phyloP scores from a whole-genome alignment of 2,329 filamentous ascomycete species.

The Exserohilum rostratum region DNA sequence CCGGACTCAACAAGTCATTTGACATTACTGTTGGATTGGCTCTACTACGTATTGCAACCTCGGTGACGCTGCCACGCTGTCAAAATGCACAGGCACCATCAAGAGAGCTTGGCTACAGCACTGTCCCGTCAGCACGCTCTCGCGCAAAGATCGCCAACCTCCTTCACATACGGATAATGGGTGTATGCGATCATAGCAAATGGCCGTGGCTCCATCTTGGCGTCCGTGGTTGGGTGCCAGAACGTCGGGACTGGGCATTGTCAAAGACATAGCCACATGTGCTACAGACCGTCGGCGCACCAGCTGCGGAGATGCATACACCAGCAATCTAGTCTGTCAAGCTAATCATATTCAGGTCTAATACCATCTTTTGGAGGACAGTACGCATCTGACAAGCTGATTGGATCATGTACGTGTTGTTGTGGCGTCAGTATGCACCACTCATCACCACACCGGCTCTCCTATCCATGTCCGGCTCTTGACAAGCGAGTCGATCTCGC shows the following conservation, averaged over 20 bases:
- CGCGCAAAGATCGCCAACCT: background rate
- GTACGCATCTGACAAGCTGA: background rate
- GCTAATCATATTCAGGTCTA: background rate
- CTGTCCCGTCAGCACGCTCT: background rate
- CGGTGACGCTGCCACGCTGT: background rate
- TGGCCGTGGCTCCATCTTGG: background rate
- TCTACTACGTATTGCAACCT: background rate
- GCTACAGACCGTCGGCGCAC: background rate
- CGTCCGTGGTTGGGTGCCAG: background rate
- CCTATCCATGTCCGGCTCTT: conserved; percentile 7
- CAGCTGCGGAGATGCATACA: background rate
- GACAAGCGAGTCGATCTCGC: background rate
- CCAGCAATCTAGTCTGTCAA: background rate
- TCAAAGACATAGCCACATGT: background rate
- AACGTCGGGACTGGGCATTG: background rate
- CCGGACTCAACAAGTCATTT: background rate
- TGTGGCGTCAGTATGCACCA: background rate
- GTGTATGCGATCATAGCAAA: background rate
- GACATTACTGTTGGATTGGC: background rate
- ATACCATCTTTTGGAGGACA: background rate
- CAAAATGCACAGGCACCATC: background rate
- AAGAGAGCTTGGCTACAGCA: background rate
- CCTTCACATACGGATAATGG: too few relatives aligned
- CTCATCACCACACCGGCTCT: conserved; percentile 12
- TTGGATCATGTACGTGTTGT: background rate